Conservation (phyloP, 2,329 filamentous ascomycete species). For the Dactylellina haptotyla region DNA sequence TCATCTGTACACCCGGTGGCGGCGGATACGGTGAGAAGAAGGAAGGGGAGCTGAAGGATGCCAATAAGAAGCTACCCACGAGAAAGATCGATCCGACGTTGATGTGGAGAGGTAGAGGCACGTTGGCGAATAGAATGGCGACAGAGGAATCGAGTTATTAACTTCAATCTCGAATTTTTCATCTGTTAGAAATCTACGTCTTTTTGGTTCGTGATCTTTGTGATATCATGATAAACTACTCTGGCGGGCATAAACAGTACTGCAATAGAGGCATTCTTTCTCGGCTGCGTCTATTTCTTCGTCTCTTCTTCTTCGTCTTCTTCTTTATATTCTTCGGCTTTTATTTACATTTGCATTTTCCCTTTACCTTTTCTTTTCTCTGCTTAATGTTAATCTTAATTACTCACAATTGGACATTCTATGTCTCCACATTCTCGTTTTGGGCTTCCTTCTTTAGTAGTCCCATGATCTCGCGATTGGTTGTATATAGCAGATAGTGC, state of each 20-base stretch:
- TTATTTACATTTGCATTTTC: background rate
- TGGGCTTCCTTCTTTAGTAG: background rate
- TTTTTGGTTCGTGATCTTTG: too few species aligned
- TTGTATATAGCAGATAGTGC: slow-evolving; percentile 6
- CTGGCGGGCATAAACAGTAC: slow-evolving; percentile 5
- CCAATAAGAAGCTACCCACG: slow-evolving; percentile 67
- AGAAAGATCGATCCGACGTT: slow-evolving; percentile 71
- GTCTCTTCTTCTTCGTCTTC: background rate
- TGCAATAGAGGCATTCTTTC: slow-evolving; percentile 4
- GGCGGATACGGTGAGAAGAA: slow-evolving; percentile 68
- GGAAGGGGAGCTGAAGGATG: slow-evolving; percentile 66
- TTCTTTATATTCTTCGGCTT: background rate
- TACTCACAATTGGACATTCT: background rate
- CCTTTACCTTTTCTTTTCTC: background rate
- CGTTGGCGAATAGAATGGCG: slow-evolving; percentile 64
- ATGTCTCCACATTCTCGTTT: background rate
- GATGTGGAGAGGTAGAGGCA: slow-evolving; percentile 69
- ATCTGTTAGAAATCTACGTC: background rate
- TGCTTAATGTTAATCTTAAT: slow-evolving; percentile 10
- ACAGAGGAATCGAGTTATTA: slow-evolving; percentile 65
- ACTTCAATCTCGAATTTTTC: background rate
- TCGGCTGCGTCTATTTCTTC: too few species aligned
- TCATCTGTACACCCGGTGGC: slow-evolving; percentile 80
- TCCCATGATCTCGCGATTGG: background rate
- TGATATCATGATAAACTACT: background rate